phyloP scores from a whole-genome alignment of 2,329 filamentous ascomycete species.

The Exophiala aquamarina region DNA sequence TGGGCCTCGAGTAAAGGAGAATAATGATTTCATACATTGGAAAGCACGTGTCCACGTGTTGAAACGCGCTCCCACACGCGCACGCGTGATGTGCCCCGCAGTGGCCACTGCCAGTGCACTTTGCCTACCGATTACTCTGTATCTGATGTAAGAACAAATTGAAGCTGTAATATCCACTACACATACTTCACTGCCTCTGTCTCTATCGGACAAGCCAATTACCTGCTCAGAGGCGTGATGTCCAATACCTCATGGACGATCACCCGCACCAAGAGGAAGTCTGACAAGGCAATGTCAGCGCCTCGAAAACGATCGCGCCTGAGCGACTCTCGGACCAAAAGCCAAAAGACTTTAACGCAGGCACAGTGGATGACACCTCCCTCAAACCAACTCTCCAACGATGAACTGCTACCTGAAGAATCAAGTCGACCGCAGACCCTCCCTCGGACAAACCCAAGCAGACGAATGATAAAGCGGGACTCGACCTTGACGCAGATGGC shows the following conservation, averaged over 20 bases:
- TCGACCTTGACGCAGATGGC: slow-evolving; percentile 30
- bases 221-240: too few species aligned
- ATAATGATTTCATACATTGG: too few species aligned
- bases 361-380: slow-evolving; percentile 22
- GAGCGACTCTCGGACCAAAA: slow-evolving; percentile 6
- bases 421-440: neutral
- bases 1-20: too few species aligned
- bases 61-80: too few species aligned
- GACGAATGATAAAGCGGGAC: slow-evolving; percentile 17
- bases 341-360: slow-evolving; percentile 28
- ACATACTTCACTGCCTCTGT: too few species aligned
- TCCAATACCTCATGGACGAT: slow-evolving; percentile 17
- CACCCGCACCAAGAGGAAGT: slow-evolving; percentile 21
- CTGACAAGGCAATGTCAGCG: slow-evolving; percentile 9
- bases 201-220: too few species aligned
- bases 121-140: too few species aligned
- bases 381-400: slow-evolving; percentile 7
- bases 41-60: too few species aligned
- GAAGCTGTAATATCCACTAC: too few species aligned
- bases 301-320: slow-evolving; percentile 18
- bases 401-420: slow-evolving; percentile 11
- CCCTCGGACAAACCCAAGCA: neutral
- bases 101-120: too few species aligned
- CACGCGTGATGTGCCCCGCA: too few species aligned
- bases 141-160: too few species aligned